Percentiles rank a stretch among this genome's conserved stretches.
phyloP scores from a whole-genome alignment of 306 rosid genomes.

The Lupinus albus region DNA sequence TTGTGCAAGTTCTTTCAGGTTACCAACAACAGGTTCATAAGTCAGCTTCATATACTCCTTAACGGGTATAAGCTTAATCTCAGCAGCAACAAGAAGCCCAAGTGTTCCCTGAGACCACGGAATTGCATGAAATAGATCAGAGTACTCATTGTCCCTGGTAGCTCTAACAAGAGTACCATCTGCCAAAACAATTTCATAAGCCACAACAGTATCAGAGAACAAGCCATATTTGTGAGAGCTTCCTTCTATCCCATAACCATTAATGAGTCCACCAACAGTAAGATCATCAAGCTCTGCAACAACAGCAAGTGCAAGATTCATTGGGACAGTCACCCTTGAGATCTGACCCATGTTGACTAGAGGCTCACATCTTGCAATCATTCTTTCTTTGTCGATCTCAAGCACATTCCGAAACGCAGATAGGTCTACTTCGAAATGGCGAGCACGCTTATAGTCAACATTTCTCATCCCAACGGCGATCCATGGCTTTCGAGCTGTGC shows the following conservation, averaged over 20 bases:
- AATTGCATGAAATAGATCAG: constrained; percentile 82
- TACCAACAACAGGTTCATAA: constrained; percentile 79
- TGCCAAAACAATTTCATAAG: constrained; percentile 84
- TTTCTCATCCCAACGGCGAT: constrained; percentile 98
- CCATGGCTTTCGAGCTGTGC: constrained; percentile 96
- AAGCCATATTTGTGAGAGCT: constrained; percentile 94
- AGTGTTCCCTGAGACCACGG: constrained; percentile 99
- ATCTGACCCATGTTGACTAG: constrained; percentile 98
- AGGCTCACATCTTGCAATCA: constrained; percentile 94
- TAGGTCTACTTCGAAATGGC: constrained; percentile 91
- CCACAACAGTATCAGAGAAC: constrained; percentile 90
- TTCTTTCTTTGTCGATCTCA: constrained; percentile 67
- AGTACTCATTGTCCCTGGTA: constrained; percentile 80
- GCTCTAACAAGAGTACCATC: constrained; percentile 94
- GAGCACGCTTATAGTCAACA: constrained; percentile 96
- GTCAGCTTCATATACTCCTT: constrained; percentile 93
- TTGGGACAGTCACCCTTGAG: constrained; percentile 75
- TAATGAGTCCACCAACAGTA: constrained; percentile 97
- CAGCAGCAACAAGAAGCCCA: constrained; percentile 92
- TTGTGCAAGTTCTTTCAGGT: constrained; percentile 75
- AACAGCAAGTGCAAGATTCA: constrained; percentile 91
- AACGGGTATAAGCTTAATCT: constrained; percentile 77
- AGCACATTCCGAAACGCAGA: constrained; percentile 83
- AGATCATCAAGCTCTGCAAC: constrained; percentile 98
- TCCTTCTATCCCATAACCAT: constrained; percentile 97